Conservation (phyloP, 768 basidiomycete species). For the Dentipellis fragilis region DNA sequence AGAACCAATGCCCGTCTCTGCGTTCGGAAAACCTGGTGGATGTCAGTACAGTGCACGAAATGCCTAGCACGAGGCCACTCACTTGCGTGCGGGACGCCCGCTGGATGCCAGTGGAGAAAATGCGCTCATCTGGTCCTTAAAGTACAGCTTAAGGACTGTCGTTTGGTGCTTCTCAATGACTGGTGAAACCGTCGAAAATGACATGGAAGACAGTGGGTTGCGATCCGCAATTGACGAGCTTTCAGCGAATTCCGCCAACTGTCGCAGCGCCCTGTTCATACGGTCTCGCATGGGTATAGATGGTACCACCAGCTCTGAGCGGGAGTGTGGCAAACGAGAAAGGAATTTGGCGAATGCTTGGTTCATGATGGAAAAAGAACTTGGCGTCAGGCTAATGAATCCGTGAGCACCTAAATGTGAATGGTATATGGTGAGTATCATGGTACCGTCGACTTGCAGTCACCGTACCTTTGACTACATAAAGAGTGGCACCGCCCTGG, state of each 20-base stretch:
- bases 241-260: slow-evolving; percentile 40
- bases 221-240: slow-evolving; percentile 36
- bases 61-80: slow-evolving; percentile 11
- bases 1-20: slow-evolving; percentile 53
- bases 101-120: slow-evolving; percentile 50
- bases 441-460: neutral
- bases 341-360: slow-evolving; percentile 57
- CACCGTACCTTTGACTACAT: slow-evolving; percentile 1
- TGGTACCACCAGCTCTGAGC: slow-evolving; percentile 37
- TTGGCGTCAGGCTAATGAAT: slow-evolving; percentile 43
- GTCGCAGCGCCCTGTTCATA: slow-evolving; percentile 43
- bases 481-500: neutral
- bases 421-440: neutral
- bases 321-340: slow-evolving; percentile 36
- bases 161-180: slow-evolving; percentile 43
- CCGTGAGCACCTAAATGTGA: slow-evolving; percentile 38
- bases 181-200: slow-evolving; percentile 53
- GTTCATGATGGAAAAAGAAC: slow-evolving; percentile 52
- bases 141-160: slow-evolving; percentile 36
- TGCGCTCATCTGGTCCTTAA: slow-evolving; percentile 31
- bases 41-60: too few relatives aligned
- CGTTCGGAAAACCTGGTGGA: slow-evolving; percentile 46
- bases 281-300: slow-evolving; percentile 30
- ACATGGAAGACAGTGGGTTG: slow-evolving; percentile 51
- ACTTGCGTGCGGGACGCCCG: slow-evolving; percentile 57